phyloP scores from a whole-genome alignment of 2,329 filamentous ascomycete species.

The Paecilomyces dactylethromorphus region DNA sequence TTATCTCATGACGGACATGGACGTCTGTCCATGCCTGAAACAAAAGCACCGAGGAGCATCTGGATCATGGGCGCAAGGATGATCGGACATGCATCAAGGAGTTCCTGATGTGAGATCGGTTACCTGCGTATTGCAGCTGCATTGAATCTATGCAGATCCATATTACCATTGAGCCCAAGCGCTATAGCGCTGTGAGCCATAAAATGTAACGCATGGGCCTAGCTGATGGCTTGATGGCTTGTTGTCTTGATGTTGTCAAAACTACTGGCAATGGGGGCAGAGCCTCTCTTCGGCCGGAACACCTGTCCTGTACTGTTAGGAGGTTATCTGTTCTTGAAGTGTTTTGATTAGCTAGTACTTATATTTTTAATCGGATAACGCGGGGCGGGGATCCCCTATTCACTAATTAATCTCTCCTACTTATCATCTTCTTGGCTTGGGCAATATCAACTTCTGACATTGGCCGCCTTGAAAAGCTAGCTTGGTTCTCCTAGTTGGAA shows the following conservation, averaged over 20 bases:
- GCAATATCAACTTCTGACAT: too few species aligned
- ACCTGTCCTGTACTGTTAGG: background rate
- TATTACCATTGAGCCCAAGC: background rate
- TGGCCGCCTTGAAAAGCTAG: too few species aligned
- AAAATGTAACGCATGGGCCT: background rate
- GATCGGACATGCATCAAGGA: background rate
- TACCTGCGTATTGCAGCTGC: background rate
- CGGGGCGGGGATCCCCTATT: background rate
- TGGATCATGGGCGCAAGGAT: background rate
- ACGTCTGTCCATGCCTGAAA: background rate
- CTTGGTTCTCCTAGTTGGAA: too few species aligned
- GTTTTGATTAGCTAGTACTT: background rate
- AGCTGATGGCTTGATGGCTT: background rate
- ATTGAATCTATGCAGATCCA: background rate
- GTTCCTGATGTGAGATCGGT: background rate
- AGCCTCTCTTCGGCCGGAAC: background rate
- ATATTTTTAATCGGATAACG: background rate
- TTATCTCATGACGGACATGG: conserved; percentile 23
- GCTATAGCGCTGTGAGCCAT: background rate
- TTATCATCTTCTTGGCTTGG: background rate
- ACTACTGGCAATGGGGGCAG: background rate
- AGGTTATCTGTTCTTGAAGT: background rate
- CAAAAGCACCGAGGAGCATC: background rate
- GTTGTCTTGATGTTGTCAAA: background rate
- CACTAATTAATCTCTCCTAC: background rate